A percentile compares a stretch with the other conserved stretches of the same genome.
These are phyloP conservation scores for Trametes cubensis DNA, from an alignment of 768 basidiomycete species.

Conservation along the genomic window DNA sequence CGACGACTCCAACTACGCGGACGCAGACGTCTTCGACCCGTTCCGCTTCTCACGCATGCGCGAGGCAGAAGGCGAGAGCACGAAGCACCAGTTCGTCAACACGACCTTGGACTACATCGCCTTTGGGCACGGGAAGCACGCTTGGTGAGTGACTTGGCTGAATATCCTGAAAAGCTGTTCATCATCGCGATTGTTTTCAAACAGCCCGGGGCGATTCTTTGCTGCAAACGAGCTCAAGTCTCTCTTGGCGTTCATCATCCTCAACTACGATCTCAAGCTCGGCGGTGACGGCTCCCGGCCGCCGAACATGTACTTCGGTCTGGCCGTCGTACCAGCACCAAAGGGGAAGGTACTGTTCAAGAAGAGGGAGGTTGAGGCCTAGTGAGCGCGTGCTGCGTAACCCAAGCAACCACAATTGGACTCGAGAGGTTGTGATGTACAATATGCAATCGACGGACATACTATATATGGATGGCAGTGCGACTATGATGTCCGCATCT, in stretches of 20 bases:
- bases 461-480: not conserved
- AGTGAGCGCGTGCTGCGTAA: not conserved
- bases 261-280: constrained; percentile 36
- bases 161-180: too few relatives aligned
- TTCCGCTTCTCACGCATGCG: constrained; percentile 29
- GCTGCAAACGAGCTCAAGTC: constrained; percentile 37
- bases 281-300: constrained; percentile 30
- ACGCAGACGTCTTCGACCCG: constrained; percentile 29
- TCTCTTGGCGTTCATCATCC: constrained; percentile 35
- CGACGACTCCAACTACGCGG: constrained; percentile 30
- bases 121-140: constrained; percentile 28
- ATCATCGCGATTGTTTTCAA: not conserved
- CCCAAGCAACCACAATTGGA: too few relatives aligned
- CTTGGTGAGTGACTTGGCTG: constrained; percentile 16
- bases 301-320: constrained; percentile 24
- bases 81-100: constrained; percentile 24
- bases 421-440: not conserved
- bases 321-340: constrained; percentile 25
- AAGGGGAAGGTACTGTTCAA: constrained; percentile 30
- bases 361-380: constrained; percentile 13
- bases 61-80: constrained; percentile 10
- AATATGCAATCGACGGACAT: not conserved
- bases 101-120: constrained; percentile 22
- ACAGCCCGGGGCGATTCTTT: constrained; percentile 41
- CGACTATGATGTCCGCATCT: constrained; percentile 22